These are phyloP conservation scores for Aspergillus hiratsukae DNA, from an alignment of 2,329 filamentous ascomycete species.

Conservation along the genomic window DNA sequence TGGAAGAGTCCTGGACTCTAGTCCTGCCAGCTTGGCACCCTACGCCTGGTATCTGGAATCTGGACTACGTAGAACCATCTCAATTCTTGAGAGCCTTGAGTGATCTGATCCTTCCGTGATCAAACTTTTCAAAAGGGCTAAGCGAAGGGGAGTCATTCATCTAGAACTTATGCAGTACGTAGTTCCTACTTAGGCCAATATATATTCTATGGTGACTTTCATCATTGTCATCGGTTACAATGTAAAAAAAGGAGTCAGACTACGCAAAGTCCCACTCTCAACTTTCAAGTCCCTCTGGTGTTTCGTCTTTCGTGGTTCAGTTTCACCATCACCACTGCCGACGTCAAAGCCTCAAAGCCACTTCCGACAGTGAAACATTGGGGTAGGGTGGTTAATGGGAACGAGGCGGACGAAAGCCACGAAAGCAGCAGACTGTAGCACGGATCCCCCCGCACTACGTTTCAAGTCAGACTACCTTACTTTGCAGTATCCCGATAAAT, in stretches of 20 bases:
- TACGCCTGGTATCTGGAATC: too few species aligned
- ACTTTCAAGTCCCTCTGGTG: neutral
- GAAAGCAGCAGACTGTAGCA: neutral
- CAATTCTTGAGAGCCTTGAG: neutral
- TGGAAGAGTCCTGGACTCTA: neutral
- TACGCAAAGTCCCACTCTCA: neutral
- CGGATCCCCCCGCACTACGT: neutral
- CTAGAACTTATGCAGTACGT: neutral
- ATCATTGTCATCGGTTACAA: neutral
- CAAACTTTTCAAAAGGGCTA: neutral
- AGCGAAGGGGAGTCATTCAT: neutral
- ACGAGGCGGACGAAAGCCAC: neutral
- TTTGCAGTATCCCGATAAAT: too few species aligned
- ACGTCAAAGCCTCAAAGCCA: neutral
- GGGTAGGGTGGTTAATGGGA: neutral
- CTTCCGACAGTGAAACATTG: neutral
- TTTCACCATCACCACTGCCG: neutral
- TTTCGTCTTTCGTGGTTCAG: too few species aligned
- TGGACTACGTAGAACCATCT: too few species aligned
- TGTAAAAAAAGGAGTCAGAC: neutral
- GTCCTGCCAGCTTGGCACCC: too few species aligned
- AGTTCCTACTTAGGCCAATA: neutral
- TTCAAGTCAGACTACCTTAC: too few species aligned
- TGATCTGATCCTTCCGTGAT: neutral
- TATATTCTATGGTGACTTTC: neutral